Evolutionary conservation across 495 filamentous ascomycete genomes (phyloP).

Genomic region (Mytilinidion resinicola): DNA sequence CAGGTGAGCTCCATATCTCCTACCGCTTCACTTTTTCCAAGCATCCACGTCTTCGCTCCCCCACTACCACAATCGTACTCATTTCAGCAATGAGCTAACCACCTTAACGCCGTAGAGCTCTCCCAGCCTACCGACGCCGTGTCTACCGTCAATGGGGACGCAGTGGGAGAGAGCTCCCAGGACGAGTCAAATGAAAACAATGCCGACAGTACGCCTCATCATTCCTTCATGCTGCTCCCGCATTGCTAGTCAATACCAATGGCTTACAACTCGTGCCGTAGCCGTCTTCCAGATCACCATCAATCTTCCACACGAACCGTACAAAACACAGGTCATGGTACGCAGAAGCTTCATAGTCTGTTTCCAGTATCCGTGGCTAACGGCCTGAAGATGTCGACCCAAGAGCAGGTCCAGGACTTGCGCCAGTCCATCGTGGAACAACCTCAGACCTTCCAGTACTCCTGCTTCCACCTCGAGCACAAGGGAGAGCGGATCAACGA

Average conservation of each 20-base stretch:
- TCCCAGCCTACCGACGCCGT: conserved; percentile 6
- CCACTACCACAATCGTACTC: background rate
- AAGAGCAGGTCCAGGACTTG: conserved; percentile 96
- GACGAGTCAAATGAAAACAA: conserved; percentile 6
- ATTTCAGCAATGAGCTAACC: conserved; percentile 10
- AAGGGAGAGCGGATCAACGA: conserved; percentile 84
- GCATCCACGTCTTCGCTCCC: background rate
- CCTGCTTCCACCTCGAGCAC: conserved; percentile 96
- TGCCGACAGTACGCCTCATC: conserved; percentile 6
- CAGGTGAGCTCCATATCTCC: conserved; percentile 20
- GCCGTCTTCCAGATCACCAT: conserved; percentile 73
- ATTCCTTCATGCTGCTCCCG: background rate
- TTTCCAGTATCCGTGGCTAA: background rate
- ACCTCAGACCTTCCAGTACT: conserved; percentile 91
- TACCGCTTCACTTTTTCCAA: too few relatives aligned
- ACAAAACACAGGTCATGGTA: conserved; percentile 80
- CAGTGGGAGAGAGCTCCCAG: background rate
- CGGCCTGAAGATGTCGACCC: conserved; percentile 63
- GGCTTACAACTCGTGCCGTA: background rate
- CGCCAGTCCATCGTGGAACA: conserved; percentile 93
- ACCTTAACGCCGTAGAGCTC: conserved; percentile 5
- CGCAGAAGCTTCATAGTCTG: background rate
- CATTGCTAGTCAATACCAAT: background rate
- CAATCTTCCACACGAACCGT: conserved; percentile 72
- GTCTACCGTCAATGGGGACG: conserved; percentile 1